Evolutionary conservation across 1,284 basidiomycete genomes (phyloP), one percentile per base, ranked within the genome.

Genomic region (Leccinum fuscescens): DNA sequence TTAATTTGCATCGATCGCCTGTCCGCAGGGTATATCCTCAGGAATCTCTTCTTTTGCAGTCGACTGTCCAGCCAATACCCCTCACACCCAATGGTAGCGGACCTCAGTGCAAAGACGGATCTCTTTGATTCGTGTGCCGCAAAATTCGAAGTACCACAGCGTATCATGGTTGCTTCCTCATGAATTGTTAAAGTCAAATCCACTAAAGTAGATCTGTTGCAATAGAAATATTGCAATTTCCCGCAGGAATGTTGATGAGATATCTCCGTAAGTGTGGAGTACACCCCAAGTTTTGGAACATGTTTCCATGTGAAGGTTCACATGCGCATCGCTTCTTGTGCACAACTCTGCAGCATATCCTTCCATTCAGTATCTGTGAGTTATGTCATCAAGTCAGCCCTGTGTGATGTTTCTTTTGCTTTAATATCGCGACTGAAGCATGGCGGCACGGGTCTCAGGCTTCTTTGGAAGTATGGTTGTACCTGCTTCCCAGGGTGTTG

Each of bases 81-180:
- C 7, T 73, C 75, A 3, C 87, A 93, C 75, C 89, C 89, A 8
- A 72, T 92, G 62, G 84, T 90, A 15, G 65, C 72, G n/a, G 89
- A 92, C 65, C 72, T 92, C 24, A 69, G 73, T 24, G 74, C 80
- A 54, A 92, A 91, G 75, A 80, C 83, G 6, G 77, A 78, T 1
- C 67, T 85, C 50, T 94, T 94, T 68, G 92, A 94, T 70, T 84
- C 89, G 63, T 84, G 83, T 55, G 85, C 85, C 6, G 75, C 82
- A 24, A 90, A 86, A 65, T 93, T 87, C 72, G 72, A 73, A 51
- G 80, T 89, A 29, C 89, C 90, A 17, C 77, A 84, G 8, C 68
- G 81, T 44, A 83, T 80, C 46, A 67, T 76, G 29, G 46, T 49
- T 4, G 53, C 52, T 55, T 29, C 54, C 2, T 65, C 58, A 8